Conservation (phyloP, 2,329 filamentous ascomycete species). For the Kalmusia sp. region DNA sequence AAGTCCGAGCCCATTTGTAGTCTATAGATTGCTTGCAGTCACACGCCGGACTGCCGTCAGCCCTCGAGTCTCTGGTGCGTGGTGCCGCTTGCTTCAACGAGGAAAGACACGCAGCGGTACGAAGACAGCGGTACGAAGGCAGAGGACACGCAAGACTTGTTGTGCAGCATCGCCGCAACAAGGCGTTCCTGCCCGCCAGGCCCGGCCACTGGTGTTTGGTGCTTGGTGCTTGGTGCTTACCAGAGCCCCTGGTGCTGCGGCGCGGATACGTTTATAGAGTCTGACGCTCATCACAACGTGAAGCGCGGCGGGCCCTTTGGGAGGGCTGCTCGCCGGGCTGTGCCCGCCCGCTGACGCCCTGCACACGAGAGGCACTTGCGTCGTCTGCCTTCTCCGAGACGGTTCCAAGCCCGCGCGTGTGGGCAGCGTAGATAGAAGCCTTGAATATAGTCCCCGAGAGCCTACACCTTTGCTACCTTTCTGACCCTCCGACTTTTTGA, state of each 20-base stretch:
- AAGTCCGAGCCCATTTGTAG: background rate
- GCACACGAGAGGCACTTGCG: too few relatives aligned
- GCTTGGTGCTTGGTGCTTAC: background rate
- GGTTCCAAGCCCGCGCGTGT: conserved; percentile 1
- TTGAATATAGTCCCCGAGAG: conserved; percentile 6
- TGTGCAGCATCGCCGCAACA: background rate
- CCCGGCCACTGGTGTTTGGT: background rate
- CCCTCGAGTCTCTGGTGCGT: too few relatives aligned
- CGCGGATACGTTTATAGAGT: conserved; percentile 14
- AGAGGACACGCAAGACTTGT: background rate
- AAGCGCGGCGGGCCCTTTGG: conserved; percentile 4
- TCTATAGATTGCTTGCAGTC: conserved; percentile 3
- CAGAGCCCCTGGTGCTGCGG: background rate
- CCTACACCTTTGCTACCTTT: background rate
- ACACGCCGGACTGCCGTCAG: background rate
- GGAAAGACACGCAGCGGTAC: background rate
- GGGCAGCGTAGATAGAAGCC: background rate
- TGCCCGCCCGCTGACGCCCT: conserved; percentile 9
- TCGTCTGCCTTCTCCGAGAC: conserved; percentile 8
- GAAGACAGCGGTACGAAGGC: background rate
- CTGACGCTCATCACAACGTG: background rate
- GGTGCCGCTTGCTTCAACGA: too few relatives aligned
- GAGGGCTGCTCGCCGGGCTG: conserved; percentile 7
- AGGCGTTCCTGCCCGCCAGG: background rate
- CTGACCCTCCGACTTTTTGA: background rate